Percentiles rank a stretch among this genome's conserved stretches.
These are phyloP conservation scores for Arthrinium puccinioides DNA, from an alignment of 2,329 filamentous ascomycete species.

Conservation along the genomic window DNA sequence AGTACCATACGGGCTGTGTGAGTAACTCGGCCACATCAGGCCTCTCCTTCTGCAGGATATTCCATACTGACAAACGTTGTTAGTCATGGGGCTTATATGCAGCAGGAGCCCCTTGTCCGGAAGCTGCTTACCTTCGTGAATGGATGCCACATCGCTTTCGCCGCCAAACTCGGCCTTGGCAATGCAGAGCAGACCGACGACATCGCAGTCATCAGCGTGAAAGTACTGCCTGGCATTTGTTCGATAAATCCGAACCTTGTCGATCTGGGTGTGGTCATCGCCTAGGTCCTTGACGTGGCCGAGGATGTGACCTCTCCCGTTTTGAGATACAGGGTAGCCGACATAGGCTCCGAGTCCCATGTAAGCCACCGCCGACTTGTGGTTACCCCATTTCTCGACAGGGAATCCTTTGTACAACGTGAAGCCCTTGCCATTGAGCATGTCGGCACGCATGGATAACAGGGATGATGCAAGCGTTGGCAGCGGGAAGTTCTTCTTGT, in stretches of 20 bases:
- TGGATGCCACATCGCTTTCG: conserved; percentile 73
- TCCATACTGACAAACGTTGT: too few relatives aligned
- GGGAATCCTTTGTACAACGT: conserved; percentile 85
- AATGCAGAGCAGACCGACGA: conserved; percentile 78
- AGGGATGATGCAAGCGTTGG: conserved; percentile 48
- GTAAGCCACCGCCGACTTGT: conserved; percentile 81
- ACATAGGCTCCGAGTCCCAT: conserved; percentile 80
- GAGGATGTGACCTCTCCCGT: conserved; percentile 71
- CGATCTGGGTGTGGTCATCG: conserved; percentile 72
- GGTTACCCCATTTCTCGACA: conserved; percentile 64
- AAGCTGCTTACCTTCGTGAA: too few relatives aligned
- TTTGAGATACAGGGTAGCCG: conserved; percentile 83
- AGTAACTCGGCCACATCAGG: conserved; percentile 73
- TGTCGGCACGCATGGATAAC: conserved; percentile 49
- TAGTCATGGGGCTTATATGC: too few relatives aligned
- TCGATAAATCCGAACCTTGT: conserved; percentile 84
- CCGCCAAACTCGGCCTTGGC: conserved; percentile 72
- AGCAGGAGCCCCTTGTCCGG: too few relatives aligned
- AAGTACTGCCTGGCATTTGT: conserved; percentile 82
- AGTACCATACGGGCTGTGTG: conserved; percentile 79
- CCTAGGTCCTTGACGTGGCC: conserved; percentile 87
- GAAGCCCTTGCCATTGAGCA: conserved; percentile 83
- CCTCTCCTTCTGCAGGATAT: conserved; percentile 64
- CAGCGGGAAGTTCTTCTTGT: conserved; percentile 50
- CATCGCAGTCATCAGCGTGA: conserved; percentile 75